Evolutionary conservation across 2,329 filamentous ascomycete genomes (phyloP), one percentile per base, ranked within the genome.

Genomic region (Arthrobotrys conoides): DNA sequence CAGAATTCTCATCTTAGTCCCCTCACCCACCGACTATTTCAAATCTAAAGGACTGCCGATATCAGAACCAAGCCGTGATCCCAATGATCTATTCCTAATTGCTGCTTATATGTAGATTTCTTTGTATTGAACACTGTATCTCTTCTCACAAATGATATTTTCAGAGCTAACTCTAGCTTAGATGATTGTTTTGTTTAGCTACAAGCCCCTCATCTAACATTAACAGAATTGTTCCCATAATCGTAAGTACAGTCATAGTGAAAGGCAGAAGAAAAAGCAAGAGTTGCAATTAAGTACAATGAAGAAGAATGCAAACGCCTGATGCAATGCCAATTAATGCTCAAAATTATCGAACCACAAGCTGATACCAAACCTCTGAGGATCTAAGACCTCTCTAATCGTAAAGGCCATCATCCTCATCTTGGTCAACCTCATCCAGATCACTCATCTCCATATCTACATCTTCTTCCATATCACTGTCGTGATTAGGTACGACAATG

Each of bases 401-500:
- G 82, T 91, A 91, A 53, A 92, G 86, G 82, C 91, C 90, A 86
- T 89, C 88, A 8, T 84, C 86, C 44, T 86, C 87, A 78, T 85
- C 84, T 76, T 86, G 86, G 63, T 88, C 79, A 89, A 88, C 91
- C 1, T 91, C 90, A 10, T 93, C 92, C 38, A 88, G 86, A 76
- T 94, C 91, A 64, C 91, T 86, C 90, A 93, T 91, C 59, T 93
- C 91, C 12, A 89, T 88, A 77, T 93, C 92, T 6, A 91, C 90
- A 22, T 88, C 81, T 71, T 88, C 88, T 14, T 86, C 83, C 18
- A 90, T 88, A 81, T 88, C 90, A 44, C 88, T 85, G 51, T 91
- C 90, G 84, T 98, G 96, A 84, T 99, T 98, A 5, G 94, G 87
- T 24, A 96, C 83, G 0, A 99, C 93, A 1, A 90, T 86, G 76